Conservation (phyloP, 73 alveolate genomes). For the Urostyla sp. region DNA sequence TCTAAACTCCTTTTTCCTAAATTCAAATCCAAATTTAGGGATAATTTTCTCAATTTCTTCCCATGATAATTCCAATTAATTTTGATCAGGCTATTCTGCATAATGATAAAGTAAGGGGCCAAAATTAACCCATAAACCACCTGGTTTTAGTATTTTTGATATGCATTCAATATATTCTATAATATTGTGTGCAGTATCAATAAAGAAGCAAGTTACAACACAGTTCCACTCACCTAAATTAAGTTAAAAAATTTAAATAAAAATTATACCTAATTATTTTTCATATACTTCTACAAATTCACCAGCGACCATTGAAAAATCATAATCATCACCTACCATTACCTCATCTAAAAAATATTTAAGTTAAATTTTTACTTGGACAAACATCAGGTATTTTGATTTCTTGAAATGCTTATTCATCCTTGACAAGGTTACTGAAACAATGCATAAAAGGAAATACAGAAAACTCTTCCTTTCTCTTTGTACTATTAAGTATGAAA, state of each 20-base stretch:
- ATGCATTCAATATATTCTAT: constrained; percentile 94
- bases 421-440: constrained; percentile 80
- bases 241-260: not conserved
- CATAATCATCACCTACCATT: constrained; percentile 66
- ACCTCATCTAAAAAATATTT: constrained; percentile 65
- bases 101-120: constrained; percentile 96
- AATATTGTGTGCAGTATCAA: constrained; percentile 97
- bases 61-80: constrained; percentile 88
- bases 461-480: constrained; percentile 73
- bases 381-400: constrained; percentile 86
- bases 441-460: constrained; percentile 90
- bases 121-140: constrained; percentile 95
- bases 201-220: constrained; percentile 95
- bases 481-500: constrained; percentile 85
- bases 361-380: constrained; percentile 74
- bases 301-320: constrained; percentile 96
- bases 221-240: constrained; percentile 81
- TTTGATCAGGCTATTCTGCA: constrained; percentile 83
- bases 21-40: constrained; percentile 79
- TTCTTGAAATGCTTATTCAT: constrained; percentile 76
- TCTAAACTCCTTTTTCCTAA: constrained; percentile 50
- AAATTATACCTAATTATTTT: constrained; percentile 53
- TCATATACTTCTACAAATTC: constrained; percentile 93
- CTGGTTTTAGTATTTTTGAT: constrained; percentile 85
- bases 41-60: constrained; percentile 80